Conservation (phyloP, 805 yeast species). For the Wickerhamomyces ciferrii region DNA sequence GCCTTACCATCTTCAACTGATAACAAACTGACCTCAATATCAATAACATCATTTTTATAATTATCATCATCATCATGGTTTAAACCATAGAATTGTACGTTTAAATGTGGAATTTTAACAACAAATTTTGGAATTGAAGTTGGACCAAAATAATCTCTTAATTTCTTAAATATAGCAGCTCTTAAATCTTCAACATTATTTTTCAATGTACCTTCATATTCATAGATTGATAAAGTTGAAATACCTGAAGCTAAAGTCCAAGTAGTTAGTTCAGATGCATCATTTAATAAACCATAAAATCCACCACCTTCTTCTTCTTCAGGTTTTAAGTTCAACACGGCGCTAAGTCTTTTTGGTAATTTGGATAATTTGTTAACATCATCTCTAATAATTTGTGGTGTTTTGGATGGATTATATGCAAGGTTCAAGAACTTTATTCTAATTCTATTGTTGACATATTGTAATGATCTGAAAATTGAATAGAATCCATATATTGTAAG, state of each 20-base stretch:
- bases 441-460: slow-evolving; percentile 45
- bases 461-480: slow-evolving; percentile 48
- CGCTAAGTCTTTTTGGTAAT: slow-evolving; percentile 72
- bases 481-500: slow-evolving; percentile 48
- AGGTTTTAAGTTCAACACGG: slow-evolving; percentile 66
- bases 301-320: slow-evolving; percentile 91
- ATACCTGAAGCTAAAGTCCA: slow-evolving; percentile 94
- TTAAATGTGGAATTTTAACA: slow-evolving; percentile 65
- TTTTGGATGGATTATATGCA: slow-evolving; percentile 63
- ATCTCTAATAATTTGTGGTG: slow-evolving; percentile 82
- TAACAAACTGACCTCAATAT: slow-evolving; percentile 61
- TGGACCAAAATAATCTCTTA: slow-evolving; percentile 71
- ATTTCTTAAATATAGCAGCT: slow-evolving; percentile 48
- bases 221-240: slow-evolving; percentile 67
- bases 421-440: slow-evolving; percentile 54
- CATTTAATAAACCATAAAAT: slow-evolving; percentile 70
- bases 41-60: slow-evolving; percentile 30
- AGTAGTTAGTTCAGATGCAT: slow-evolving; percentile 69
- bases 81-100: slow-evolving; percentile 39
- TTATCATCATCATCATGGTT: slow-evolving; percentile 27
- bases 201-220: slow-evolving; percentile 66
- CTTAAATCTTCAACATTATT: slow-evolving; percentile 50
- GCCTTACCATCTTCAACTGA: slow-evolving; percentile 83
- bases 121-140: slow-evolving; percentile 57
- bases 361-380: slow-evolving; percentile 73